Evolutionary conservation across 2,329 filamentous ascomycete species (phyloP), one percentile per base, ranked within the genome.

Genomic region (Polychaeton citri): DNA sequence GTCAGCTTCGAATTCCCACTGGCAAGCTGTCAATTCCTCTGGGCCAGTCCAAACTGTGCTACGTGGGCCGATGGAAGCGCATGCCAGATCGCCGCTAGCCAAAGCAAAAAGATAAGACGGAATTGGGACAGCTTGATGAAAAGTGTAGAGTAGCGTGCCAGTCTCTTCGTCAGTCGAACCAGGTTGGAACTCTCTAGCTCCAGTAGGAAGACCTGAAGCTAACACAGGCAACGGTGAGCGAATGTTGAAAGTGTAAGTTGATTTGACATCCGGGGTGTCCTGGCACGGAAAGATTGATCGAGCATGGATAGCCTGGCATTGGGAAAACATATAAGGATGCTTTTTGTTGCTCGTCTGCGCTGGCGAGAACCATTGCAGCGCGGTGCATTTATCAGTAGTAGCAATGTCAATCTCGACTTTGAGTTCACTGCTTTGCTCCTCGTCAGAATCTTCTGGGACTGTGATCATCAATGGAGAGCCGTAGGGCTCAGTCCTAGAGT

Each of bases 181-280:
- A 2, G 66, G 60, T 31, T 64, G 50, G 32, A 69, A 71, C 32
- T 71, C 64, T 17, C 64, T 65, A 19, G 68, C 59, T 7, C 69
- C 63, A 4, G 64, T 67, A 1, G 72, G 68, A 13, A 96, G 70
- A 37, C 90, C 90, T 52, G 85, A 93, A 20, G 88, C 87, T 38
- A 96, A 75, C n/a, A 95, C 87, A 0, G 86, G 85, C 10, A 94
- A 71, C 4, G 81, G 76, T 17, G 86, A 95, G 18, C 77, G 78
- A 53, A 98, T 80, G 52, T 79, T 81, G 66, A 95, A 95, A 43
- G 79, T 77, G 61, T 87, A 86, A 2, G 86, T 92, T n/a, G 83
- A 86, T 66, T 98, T 98, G 51, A 95, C 82, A 57, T 95, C 88
- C 3, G 90, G 90, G 1, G 90, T 96, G 55, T 98, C 90, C 64